Conservation (phyloP, 176 grass and related monocot genomes). For the Calamus simplicifolius region DNA sequence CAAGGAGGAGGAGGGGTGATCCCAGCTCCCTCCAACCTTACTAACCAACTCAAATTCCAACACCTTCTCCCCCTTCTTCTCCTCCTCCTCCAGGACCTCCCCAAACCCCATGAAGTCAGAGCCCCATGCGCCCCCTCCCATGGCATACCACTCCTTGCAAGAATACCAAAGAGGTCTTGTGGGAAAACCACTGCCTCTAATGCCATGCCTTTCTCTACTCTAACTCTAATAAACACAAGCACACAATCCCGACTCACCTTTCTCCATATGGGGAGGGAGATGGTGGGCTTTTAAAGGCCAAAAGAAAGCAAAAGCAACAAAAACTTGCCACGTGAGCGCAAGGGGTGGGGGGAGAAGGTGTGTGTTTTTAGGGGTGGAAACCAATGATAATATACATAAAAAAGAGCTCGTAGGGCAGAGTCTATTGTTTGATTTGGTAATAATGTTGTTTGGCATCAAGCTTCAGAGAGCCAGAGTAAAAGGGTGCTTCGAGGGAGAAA, state of each 20-base stretch:
- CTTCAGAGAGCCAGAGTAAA: too few relatives aligned
- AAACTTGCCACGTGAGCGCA: slow-evolving; percentile 23
- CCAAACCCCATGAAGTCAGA: neutral
- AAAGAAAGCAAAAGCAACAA: slow-evolving; percentile 7
- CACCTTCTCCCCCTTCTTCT: neutral
- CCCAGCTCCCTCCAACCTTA: slow-evolving; percentile 24
- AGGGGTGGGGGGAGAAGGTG: neutral
- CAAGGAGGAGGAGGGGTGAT: slow-evolving; percentile 15
- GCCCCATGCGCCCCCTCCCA: slow-evolving; percentile 10
- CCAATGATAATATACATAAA: too few relatives aligned
- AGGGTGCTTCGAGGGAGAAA: too few relatives aligned
- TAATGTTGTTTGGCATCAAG: too few relatives aligned
- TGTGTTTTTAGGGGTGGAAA: too few relatives aligned
- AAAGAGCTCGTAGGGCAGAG: too few relatives aligned
- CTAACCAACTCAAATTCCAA: slow-evolving; percentile 3
- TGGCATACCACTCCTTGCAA: slow-evolving; percentile 26
- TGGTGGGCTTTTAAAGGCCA: slow-evolving; percentile 15
- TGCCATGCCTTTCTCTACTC: slow-evolving; percentile 37
- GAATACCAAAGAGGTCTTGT: slow-evolving; percentile 47
- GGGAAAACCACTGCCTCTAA: slow-evolving; percentile 78
- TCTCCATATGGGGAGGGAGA: neutral
- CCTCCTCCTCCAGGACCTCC: neutral
- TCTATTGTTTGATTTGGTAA: too few relatives aligned
- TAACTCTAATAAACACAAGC: neutral
- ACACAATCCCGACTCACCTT: neutral